These are phyloP conservation scores for Penicillium hesseltinei DNA, from an alignment of 2,329 filamentous ascomycete species.

Conservation along the genomic window DNA sequence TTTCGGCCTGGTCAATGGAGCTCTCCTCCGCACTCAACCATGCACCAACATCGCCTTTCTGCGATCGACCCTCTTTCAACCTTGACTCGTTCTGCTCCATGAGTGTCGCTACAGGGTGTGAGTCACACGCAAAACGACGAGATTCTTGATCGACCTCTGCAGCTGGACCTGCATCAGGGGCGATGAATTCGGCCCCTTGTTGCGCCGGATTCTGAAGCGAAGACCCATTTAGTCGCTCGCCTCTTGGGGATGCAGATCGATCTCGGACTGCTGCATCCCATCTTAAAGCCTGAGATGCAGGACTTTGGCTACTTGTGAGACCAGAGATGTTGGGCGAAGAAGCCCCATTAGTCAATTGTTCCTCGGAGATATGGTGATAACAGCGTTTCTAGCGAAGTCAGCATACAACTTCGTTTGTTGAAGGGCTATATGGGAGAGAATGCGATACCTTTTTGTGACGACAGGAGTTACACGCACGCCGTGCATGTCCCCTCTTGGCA, in stretches of 20 bases:
- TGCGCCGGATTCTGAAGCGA: background rate
- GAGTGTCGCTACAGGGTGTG: slow-evolving; percentile 19
- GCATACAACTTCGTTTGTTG: background rate
- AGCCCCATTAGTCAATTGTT: no score
- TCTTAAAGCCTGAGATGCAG: background rate
- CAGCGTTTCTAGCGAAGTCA: slow-evolving; percentile 4
- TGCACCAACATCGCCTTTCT: slow-evolving; percentile 15
- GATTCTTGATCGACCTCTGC: background rate
- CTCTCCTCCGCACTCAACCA: slow-evolving; percentile 11
- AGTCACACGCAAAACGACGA: slow-evolving; percentile 19
- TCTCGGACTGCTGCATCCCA: background rate
- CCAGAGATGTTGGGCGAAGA: background rate
- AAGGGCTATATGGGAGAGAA: background rate
- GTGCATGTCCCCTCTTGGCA: background rate
- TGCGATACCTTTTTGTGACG: slow-evolving; percentile 8
- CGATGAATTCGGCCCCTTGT: background rate
- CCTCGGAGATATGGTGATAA: background rate
- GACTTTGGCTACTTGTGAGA: background rate
- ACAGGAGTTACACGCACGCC: slow-evolving; percentile 1
- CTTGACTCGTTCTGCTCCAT: slow-evolving; percentile 11
- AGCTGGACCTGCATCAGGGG: background rate
- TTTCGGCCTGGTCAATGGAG: background rate
- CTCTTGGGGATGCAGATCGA: slow-evolving; percentile 6
- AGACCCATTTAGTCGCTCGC: background rate
- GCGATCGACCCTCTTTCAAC: slow-evolving; percentile 9